These are phyloP conservation scores for Naumovozyma castellii DNA, from an alignment of 805 yeast species.

Conservation along the genomic window DNA sequence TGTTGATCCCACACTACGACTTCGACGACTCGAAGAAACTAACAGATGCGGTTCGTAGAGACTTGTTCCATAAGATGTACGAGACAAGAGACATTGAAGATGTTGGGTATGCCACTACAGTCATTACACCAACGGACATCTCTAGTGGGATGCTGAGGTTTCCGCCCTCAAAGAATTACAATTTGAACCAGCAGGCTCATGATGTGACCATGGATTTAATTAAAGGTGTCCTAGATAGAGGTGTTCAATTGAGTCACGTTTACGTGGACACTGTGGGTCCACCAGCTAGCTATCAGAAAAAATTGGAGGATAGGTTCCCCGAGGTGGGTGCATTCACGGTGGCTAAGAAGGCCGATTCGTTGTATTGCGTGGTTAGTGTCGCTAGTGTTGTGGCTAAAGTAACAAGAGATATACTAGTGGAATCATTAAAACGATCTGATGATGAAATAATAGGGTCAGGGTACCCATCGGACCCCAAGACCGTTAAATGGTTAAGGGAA, in stretches of 20 bases:
- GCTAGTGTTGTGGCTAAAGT: conserved; percentile 96
- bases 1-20: conserved; percentile 49
- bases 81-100: conserved; percentile 37
- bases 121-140: conserved; percentile 80
- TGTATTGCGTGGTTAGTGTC: conserved; percentile 85
- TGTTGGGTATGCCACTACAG: conserved; percentile 82
- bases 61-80: conserved; percentile 52
- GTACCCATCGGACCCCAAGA: conserved; percentile 87
- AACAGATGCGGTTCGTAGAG: conserved; percentile 59
- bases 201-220: conserved; percentile 82
- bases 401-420: conserved; percentile 61
- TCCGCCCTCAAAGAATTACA: conserved; percentile 39
- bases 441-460: conserved; percentile 68
- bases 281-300: conserved; percentile 71
- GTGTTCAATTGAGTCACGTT: conserved; percentile 58
- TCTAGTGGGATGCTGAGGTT: conserved; percentile 79
- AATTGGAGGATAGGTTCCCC: conserved; percentile 64
- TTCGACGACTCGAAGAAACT: conserved; percentile 91
- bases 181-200: conserved; percentile 92
- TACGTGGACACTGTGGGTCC: conserved; percentile 97
- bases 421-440: conserved; percentile 10
- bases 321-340: conserved; percentile 56
- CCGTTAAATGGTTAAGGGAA: conserved; percentile 62
- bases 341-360: conserved; percentile 88
- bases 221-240: conserved; percentile 47